These are phyloP conservation scores for Penicillium sp. DNA, from an alignment of 2,329 filamentous ascomycete genomes.

Conservation along the genomic window DNA sequence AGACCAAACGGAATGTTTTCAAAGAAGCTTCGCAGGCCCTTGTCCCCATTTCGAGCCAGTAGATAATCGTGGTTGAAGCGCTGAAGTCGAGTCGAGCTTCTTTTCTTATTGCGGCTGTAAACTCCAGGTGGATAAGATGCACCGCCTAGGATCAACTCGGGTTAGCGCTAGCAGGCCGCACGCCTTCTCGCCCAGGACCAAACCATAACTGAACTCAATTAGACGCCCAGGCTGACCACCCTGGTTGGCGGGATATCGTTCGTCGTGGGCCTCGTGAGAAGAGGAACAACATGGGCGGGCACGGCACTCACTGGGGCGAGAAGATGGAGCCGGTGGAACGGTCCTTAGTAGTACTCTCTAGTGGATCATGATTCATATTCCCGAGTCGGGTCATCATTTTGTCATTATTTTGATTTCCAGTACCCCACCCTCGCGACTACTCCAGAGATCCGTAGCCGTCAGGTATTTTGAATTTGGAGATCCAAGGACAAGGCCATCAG, in stretches of 20 bases:
- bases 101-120: constrained; percentile 26
- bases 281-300: background rate
- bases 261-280: constrained; percentile 7
- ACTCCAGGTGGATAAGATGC: constrained; percentile 21
- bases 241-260: constrained; percentile 12
- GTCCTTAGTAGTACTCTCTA: background rate
- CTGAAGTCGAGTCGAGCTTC: constrained; percentile 16
- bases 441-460: background rate
- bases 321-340: constrained; percentile 6
- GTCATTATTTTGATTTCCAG: background rate
- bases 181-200: constrained; percentile 10
- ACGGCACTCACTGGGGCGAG: background rate
- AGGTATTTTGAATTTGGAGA: background rate
- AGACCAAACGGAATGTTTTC: constrained; percentile 11
- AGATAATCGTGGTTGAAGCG: constrained; percentile 13
- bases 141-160: constrained; percentile 15
- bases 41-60: constrained; percentile 9
- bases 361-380: background rate
- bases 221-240: constrained; percentile 20
- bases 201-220: constrained; percentile 20
- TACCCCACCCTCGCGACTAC: background rate
- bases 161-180: constrained; percentile 11
- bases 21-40: constrained; percentile 13
- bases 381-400: background rate
- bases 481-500: background rate